Conservation (phyloP, 2,329 filamentous ascomycete species). For the Chaetomium olivaceum region DNA sequence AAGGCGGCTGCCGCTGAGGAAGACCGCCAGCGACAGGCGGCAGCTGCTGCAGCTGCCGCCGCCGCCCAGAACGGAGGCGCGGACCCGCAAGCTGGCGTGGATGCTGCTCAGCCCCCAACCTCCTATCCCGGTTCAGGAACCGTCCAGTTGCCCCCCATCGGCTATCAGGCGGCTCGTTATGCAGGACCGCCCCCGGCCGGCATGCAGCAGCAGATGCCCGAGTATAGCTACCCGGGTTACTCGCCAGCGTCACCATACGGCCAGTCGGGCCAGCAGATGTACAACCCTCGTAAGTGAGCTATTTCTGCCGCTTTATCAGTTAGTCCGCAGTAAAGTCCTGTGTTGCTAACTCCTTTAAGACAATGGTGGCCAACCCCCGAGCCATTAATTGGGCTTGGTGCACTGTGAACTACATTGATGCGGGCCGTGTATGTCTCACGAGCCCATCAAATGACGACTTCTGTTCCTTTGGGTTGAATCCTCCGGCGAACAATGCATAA, state of each 20-base stretch:
- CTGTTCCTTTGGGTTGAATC: neutral
- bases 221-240: constrained; percentile 59
- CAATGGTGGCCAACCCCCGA: constrained; percentile 34
- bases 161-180: constrained; percentile 69
- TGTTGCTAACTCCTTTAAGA: constrained; percentile 29
- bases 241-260: constrained; percentile 61
- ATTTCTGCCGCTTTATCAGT: constrained; percentile 24
- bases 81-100: constrained; percentile 49
- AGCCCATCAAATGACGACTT: neutral
- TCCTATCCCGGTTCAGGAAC: constrained; percentile 58
- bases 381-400: constrained; percentile 1
- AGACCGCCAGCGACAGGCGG: constrained; percentile 66
- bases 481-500: neutral
- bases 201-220: constrained; percentile 55
- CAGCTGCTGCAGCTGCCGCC: constrained; percentile 54
- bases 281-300: constrained; percentile 54
- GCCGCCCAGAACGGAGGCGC: constrained; percentile 53
- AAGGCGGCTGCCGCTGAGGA: constrained; percentile 76
- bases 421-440: neutral
- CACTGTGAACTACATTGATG: neutral
- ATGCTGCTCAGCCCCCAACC: constrained; percentile 57
- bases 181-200: constrained; percentile 59
- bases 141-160: constrained; percentile 72
- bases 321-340: neutral
- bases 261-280: constrained; percentile 59